phyloP scores from a whole-genome alignment of 2,329 filamentous ascomycete genomes.

The Camptophora hylomeconis region DNA sequence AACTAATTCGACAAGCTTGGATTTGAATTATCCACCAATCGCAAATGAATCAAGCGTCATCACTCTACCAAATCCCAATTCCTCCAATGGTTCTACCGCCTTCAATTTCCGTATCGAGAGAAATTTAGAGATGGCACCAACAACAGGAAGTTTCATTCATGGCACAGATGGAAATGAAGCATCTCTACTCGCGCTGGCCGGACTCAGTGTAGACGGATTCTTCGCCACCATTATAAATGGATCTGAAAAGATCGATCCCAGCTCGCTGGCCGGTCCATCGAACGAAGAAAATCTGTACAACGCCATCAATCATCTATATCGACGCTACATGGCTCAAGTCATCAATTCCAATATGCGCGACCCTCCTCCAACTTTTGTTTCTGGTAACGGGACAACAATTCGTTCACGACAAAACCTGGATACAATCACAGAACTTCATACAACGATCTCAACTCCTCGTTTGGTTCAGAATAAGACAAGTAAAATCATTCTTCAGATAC shows the following conservation, averaged over 20 bases:
- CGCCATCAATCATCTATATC: constrained; percentile 13
- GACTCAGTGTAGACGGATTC: constrained; percentile 10
- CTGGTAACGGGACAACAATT: constrained; percentile 3
- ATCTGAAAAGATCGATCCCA: constrained; percentile 7
- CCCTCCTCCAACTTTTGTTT: constrained; percentile 7
- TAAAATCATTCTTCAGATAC: constrained; percentile 15
- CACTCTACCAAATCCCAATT: constrained; percentile 11
- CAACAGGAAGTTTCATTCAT: constrained; percentile 13
- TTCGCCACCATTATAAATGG: constrained; percentile 16
- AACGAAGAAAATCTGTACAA: constrained; percentile 10
- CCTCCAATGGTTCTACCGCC: constrained; percentile 7
- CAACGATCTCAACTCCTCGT: constrained; percentile 12
- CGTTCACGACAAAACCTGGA: constrained; percentile 1
- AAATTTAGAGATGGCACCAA: constrained; percentile 14
- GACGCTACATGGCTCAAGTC: constrained; percentile 16
- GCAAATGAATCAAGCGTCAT: constrained; percentile 6
- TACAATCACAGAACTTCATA: constrained; percentile 5
- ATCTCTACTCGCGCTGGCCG: constrained; percentile 5
- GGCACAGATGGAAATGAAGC: constrained; percentile 6
- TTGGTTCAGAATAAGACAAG: constrained; percentile 14
- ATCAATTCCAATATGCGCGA: constrained; percentile 15
- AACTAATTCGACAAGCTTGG: constrained; percentile 12
- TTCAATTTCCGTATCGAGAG: constrained; percentile 18
- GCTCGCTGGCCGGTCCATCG: constrained; percentile 6
- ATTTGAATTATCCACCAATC: constrained; percentile 8